Evolutionary conservation across 192 early-diverging fungal species (phyloP).

Genomic region (Backusella tuberculispora): DNA sequence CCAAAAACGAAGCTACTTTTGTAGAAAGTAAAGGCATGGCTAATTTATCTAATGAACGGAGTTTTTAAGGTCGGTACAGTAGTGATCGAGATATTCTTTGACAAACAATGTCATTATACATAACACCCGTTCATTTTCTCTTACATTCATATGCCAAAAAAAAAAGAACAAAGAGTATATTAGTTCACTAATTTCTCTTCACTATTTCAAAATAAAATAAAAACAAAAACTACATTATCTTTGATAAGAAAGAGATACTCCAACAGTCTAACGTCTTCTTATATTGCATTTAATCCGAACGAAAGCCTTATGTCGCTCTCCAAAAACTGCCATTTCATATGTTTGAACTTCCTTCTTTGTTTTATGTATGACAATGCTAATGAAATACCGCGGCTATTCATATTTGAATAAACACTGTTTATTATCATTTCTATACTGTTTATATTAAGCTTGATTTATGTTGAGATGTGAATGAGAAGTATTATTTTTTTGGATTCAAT

Average conservation of each 20-base stretch:
- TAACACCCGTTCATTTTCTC: background rate
- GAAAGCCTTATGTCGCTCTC: background rate
- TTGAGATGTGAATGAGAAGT: background rate
- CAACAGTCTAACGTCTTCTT: background rate
- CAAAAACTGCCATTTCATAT: background rate
- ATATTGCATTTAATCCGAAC: background rate
- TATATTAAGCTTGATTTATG: background rate
- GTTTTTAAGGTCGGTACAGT: constrained; percentile 7
- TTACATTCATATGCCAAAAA: background rate
- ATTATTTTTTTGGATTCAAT: background rate
- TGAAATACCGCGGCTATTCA: background rate
- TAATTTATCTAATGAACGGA: background rate
- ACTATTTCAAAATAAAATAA: background rate
- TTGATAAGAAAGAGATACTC: background rate
- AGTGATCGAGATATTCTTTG: constrained; percentile 7
- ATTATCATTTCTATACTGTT: background rate
- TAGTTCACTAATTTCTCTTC: background rate
- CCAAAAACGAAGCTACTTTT: background rate
- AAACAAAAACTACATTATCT: background rate
- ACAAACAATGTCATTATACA: constrained; percentile 2
- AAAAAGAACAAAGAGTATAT: background rate
- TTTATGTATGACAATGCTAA: constrained; percentile 1
- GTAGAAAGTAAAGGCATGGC: constrained; percentile 3
- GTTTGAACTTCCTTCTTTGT: constrained; percentile 7
- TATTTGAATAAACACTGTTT: background rate